These are phyloP conservation scores for Chlorencoelia australis DNA, from an alignment of 2,329 filamentous ascomycete species.

Conservation along the genomic window DNA sequence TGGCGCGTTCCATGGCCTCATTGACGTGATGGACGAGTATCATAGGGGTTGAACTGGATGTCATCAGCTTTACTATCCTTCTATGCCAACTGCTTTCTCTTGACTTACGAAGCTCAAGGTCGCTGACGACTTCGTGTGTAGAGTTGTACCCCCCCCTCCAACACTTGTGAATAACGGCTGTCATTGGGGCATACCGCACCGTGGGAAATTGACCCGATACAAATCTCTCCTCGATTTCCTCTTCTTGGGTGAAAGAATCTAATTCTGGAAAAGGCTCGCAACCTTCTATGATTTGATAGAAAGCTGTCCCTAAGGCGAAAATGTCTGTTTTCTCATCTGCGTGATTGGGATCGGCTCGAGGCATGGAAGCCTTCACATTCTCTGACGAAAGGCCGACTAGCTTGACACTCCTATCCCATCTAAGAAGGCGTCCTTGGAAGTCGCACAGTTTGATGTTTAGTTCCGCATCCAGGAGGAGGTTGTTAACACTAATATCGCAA, in stretches of 20 bases:
- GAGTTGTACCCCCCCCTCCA: constrained; percentile 13
- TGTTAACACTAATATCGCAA: constrained; percentile 5
- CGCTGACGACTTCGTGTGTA: not conserved
- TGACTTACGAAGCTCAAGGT: too few species aligned
- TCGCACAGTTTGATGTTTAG: constrained; percentile 12
- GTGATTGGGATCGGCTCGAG: constrained; percentile 11
- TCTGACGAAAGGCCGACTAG: constrained; percentile 8
- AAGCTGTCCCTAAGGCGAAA: constrained; percentile 19
- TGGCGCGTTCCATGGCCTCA: too few species aligned
- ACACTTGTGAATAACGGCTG: constrained; percentile 15
- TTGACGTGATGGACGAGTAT: too few species aligned
- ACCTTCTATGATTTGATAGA: constrained; percentile 17
- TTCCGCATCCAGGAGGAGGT: constrained; percentile 8
- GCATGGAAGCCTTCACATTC: constrained; percentile 17
- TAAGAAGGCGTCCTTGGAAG: constrained; percentile 10
- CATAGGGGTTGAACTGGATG: too few species aligned
- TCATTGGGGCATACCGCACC: constrained; percentile 6
- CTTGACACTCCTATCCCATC: constrained; percentile 3
- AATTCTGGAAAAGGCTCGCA: constrained; percentile 16
- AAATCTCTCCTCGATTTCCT: constrained; percentile 13
- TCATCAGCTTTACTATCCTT: too few species aligned
- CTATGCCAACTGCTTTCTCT: too few species aligned
- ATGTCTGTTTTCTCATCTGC: constrained; percentile 16
- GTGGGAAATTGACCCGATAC: constrained; percentile 10
- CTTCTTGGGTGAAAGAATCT: constrained; percentile 12